Conservation (phyloP, 352 stramenopile genomes). For the Phytophthora idaei region DNA sequence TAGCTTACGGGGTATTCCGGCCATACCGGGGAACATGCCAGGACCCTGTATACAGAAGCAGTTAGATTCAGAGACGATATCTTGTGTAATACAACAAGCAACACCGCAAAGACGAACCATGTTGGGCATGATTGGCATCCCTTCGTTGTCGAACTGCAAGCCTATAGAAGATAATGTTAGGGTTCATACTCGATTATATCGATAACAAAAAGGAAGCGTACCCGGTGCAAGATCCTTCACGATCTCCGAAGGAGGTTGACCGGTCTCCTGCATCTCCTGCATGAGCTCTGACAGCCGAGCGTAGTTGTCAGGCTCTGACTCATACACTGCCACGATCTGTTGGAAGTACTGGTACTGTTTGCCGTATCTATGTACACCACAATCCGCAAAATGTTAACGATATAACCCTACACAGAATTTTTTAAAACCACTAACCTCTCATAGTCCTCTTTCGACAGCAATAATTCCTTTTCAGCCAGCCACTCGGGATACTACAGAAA, state of each 20-base stretch:
- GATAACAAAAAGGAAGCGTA: constrained; percentile 4
- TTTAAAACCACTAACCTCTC: constrained; percentile 46
- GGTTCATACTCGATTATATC: background rate
- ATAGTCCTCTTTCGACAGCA: constrained; percentile 93
- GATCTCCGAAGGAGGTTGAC: constrained; percentile 96
- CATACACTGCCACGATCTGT: constrained; percentile 96
- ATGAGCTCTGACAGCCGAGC: constrained; percentile 96
- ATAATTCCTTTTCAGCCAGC: constrained; percentile 93
- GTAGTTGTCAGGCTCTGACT: constrained; percentile 97
- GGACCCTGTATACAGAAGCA: constrained; percentile 45
- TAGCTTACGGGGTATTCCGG: constrained; percentile 76
- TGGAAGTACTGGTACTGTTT: constrained; percentile 98
- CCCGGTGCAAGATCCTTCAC: constrained; percentile 98
- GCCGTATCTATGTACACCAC: constrained; percentile 74
- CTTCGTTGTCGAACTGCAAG: constrained; percentile 96
- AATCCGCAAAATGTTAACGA: constrained; percentile 10
- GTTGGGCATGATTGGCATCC: constrained; percentile 96
- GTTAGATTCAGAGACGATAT: background rate
- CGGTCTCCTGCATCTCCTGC: constrained; percentile 95
- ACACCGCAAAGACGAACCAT: constrained; percentile 59
- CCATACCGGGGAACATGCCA: constrained; percentile 85
- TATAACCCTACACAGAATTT: background rate
- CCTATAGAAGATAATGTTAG: constrained; percentile 33
- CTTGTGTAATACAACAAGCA: background rate
- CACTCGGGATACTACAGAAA: constrained; percentile 93